These are phyloP conservation scores for Atkinsonella texensis DNA, from an alignment of 2,329 filamentous ascomycete genomes.

Conservation along the genomic window DNA sequence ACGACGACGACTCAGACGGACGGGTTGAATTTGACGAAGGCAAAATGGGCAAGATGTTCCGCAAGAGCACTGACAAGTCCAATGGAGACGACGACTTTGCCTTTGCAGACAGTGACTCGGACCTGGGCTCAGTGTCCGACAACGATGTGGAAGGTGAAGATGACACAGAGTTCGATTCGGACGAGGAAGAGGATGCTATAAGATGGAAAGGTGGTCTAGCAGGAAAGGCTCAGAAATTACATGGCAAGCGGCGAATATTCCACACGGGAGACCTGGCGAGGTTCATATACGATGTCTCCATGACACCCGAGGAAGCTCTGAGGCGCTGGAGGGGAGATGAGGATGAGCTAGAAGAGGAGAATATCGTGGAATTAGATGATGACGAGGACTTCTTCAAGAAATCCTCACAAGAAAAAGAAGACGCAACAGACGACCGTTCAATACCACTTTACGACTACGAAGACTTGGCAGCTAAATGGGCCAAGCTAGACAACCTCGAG, in stretches of 20 bases:
- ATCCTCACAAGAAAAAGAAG: constrained; percentile 51
- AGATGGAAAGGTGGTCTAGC: constrained; percentile 85
- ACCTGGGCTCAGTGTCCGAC: constrained; percentile 74
- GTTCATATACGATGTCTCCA: constrained; percentile 74
- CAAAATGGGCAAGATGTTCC: constrained; percentile 50
- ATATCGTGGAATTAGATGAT: constrained; percentile 38
- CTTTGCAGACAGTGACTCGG: constrained; percentile 95
- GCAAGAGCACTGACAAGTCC: constrained; percentile 36
- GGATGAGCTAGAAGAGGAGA: constrained; percentile 41
- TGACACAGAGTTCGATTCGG: constrained; percentile 40
- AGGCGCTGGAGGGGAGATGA: constrained; percentile 66
- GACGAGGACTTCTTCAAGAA: constrained; percentile 56
- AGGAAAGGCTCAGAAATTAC: constrained; percentile 60
- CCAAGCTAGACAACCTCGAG: constrained; percentile 64
- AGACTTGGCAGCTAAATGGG: constrained; percentile 76
- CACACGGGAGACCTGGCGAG: constrained; percentile 73
- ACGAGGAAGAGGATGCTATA: constrained; percentile 60
- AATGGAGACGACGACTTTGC: constrained; percentile 59
- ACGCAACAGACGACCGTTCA: constrained; percentile 64
- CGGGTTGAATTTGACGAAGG: constrained; percentile 47
- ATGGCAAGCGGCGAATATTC: constrained; percentile 59
- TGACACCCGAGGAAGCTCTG: constrained; percentile 65
- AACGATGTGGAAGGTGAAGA: constrained; percentile 31
- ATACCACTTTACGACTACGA: constrained; percentile 73
- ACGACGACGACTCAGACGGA: constrained; percentile 34